Evolutionary conservation across 805 yeast species (phyloP).

Genomic region (Metschnikowia similis): DNA sequence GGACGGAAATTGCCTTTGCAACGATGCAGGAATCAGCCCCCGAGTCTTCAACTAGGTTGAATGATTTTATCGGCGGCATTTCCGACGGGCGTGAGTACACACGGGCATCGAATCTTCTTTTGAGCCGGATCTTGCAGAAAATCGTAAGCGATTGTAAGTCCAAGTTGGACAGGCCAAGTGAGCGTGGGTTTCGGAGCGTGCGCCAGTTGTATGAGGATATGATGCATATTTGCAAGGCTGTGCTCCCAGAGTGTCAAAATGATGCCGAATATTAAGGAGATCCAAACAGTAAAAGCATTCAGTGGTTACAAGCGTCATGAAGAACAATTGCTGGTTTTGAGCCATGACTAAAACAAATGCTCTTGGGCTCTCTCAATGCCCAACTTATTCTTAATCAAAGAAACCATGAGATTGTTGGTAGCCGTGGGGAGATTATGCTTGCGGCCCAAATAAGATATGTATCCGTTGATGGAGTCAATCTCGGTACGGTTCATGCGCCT

Average conservation of each 20-base stretch:
- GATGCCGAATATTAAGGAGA: not conserved
- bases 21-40: constrained; percentile 39
- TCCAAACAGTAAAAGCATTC: not conserved
- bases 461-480: constrained; percentile 81
- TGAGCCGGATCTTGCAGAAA: constrained; percentile 31
- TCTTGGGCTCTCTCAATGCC: constrained; percentile 30
- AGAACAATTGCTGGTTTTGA: too few species aligned
- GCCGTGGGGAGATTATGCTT: constrained; percentile 41
- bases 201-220: constrained; percentile 25
- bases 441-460: constrained; percentile 54
- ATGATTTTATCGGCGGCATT: constrained; percentile 43
- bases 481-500: constrained; percentile 59
- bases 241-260: not conserved
- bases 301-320: not conserved
- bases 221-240: constrained; percentile 20
- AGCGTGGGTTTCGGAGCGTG: constrained; percentile 15
- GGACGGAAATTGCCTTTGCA: constrained; percentile 75
- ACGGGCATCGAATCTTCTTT: constrained; percentile 23
- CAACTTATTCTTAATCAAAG: constrained; percentile 41
- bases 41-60: constrained; percentile 27
- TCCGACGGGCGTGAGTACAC: constrained; percentile 43
- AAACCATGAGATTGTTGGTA: constrained; percentile 42
- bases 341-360: not conserved
- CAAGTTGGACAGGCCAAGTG: constrained; percentile 7
- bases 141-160: constrained; percentile 21